phyloP scores from a whole-genome alignment of 208 protist genomes.

The Leptomonas seymouri region DNA sequence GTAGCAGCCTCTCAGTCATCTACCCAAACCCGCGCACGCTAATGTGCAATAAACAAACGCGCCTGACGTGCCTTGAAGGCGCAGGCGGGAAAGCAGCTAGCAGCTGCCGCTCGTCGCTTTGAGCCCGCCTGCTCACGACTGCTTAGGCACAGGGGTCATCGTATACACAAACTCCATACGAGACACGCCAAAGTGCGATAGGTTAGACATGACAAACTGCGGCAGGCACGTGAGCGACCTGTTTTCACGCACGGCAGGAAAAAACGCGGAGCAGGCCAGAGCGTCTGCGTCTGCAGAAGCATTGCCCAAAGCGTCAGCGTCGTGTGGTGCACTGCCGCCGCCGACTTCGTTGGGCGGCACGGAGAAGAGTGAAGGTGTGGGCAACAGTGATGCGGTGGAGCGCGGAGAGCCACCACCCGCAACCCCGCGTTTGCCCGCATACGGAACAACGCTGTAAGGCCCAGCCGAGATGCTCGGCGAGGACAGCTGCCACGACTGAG shows the following conservation, averaged over 20 bases:
- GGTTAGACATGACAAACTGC: slow-evolving; percentile 39
- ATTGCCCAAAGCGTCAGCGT: background rate
- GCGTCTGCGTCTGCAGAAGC: slow-evolving; percentile 1
- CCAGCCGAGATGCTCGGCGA: slow-evolving; percentile 9
- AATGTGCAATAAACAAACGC: too few species aligned
- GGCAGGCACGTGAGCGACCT: slow-evolving; percentile 33
- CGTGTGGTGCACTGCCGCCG: background rate
- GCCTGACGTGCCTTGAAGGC: too few species aligned
- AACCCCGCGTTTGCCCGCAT: slow-evolving; percentile 6
- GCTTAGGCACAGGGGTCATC: slow-evolving; percentile 21
- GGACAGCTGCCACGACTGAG: slow-evolving; percentile 16
- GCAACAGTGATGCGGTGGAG: slow-evolving; percentile 1
- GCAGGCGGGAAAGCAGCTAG: too few species aligned
- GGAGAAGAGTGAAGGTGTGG: background rate
- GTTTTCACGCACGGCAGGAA: slow-evolving; percentile 29
- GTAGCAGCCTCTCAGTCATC: too few species aligned
- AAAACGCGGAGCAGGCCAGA: slow-evolving; percentile 32
- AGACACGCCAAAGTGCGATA: slow-evolving; percentile 57
- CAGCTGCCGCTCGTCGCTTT: background rate
- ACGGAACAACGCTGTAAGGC: slow-evolving; percentile 31
- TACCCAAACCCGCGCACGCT: too few species aligned
- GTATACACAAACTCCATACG: slow-evolving; percentile 48
- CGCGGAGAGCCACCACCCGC: slow-evolving; percentile 5
- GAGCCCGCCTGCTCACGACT: background rate
- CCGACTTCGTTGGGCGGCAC: background rate